Percentiles rank a stretch among this genome's conserved stretches.
Conservation (phyloP, 768 basidiomycete species). For the Tephrocybe sp. region DNA sequence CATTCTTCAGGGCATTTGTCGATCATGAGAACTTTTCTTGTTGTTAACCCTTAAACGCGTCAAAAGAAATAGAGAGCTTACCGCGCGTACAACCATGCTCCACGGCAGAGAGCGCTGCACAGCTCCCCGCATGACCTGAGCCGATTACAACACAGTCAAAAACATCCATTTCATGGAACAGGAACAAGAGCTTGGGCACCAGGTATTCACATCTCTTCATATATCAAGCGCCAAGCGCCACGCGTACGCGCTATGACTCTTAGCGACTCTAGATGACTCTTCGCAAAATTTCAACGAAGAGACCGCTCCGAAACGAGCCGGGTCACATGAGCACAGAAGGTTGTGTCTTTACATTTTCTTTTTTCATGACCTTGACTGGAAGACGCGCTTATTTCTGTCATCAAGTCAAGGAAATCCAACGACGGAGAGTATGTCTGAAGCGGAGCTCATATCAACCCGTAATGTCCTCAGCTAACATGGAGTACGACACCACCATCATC, state of each 20-base stretch:
- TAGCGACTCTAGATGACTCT: too few relatives aligned
- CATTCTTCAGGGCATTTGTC: constrained; percentile 66
- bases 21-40: constrained; percentile 49
- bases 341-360: too few relatives aligned
- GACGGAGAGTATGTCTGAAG: not conserved
- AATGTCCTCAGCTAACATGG: not conserved
- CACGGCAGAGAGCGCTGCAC: constrained; percentile 59
- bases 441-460: not conserved
- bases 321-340: constrained; percentile 13
- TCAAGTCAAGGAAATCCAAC: not conserved
- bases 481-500: not conserved
- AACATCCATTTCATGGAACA: constrained; percentile 9
- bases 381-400: too few relatives aligned
- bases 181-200: constrained; percentile 6
- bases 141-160: constrained; percentile 66
- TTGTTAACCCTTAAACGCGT: constrained; percentile 1
- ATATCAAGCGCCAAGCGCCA: too few relatives aligned
- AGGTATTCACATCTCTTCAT: too few relatives aligned
- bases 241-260: too few relatives aligned
- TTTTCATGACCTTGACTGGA: too few relatives aligned
- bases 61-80: constrained; percentile 17
- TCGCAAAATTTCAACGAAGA: too few relatives aligned
- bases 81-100: constrained; percentile 58
- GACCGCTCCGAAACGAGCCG: too few relatives aligned
- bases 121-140: constrained; percentile 68